These are phyloP conservation scores for Echeveria elegans DNA, from an alignment of 164 flowering plant species.

Conservation along the genomic window DNA sequence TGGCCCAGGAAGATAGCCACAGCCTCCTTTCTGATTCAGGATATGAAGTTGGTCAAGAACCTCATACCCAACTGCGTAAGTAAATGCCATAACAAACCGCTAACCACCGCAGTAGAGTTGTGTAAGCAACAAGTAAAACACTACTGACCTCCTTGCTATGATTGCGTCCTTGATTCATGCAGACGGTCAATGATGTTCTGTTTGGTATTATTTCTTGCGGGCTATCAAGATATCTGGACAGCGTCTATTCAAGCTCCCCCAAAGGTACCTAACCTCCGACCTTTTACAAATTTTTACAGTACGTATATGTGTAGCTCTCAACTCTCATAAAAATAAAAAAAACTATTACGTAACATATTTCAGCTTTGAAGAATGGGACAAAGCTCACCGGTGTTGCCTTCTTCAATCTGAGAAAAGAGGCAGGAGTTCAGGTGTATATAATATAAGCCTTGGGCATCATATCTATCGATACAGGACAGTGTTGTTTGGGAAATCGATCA, in stretches of 20 bases:
- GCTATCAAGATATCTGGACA: conserved; percentile 47
- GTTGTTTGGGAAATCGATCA: background rate
- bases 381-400: conserved; percentile 1
- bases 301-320: background rate
- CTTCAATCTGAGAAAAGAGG: background rate
- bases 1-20: conserved; percentile 72
- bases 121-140: background rate
- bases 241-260: conserved; percentile 17
- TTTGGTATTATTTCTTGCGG: conserved; percentile 61
- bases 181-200: conserved; percentile 86
- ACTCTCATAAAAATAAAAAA: background rate
- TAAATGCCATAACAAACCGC: background rate
- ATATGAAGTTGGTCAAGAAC: conserved; percentile 52
- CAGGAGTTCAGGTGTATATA: background rate
- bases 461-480: background rate
- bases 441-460: background rate
- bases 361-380: conserved; percentile 8
- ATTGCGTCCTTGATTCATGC: conserved; percentile 14
- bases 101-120: background rate
- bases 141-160: background rate
- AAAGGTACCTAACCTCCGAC: conserved; percentile 20
- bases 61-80: conserved; percentile 40
- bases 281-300: background rate
- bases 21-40: conserved; percentile 39
- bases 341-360: background rate